Percentiles rank a stretch among this genome's conserved stretches.
Evolutionary conservation across 1,284 basidiomycete species (phyloP).

Genomic region (Sporisorium reilianum): DNA sequence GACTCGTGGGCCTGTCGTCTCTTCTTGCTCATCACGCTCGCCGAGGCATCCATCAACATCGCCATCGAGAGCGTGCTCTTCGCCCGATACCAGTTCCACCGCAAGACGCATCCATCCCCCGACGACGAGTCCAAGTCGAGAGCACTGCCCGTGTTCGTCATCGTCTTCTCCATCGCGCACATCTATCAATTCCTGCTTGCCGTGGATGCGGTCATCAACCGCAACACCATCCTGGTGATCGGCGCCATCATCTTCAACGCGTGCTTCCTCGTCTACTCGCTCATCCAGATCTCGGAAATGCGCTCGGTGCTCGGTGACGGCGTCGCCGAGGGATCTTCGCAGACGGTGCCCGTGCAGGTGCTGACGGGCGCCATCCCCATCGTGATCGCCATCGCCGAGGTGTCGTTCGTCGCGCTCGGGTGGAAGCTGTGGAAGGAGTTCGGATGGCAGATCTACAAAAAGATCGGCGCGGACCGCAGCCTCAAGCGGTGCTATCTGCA

Average conservation of each 20-base stretch:
- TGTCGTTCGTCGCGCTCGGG: constrained; percentile 50
- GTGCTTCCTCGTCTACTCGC: constrained; percentile 59
- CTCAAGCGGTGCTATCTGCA: constrained; percentile 55
- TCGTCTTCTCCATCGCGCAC: constrained; percentile 61
- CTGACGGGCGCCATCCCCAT: constrained; percentile 59
- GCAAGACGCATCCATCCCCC: constrained; percentile 30
- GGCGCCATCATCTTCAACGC: constrained; percentile 59
- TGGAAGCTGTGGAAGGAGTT: constrained; percentile 62
- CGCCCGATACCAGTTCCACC: constrained; percentile 45
- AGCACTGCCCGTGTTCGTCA: constrained; percentile 59
- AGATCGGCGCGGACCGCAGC: constrained; percentile 59
- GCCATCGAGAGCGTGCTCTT: constrained; percentile 60
- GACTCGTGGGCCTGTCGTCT: constrained; percentile 50
- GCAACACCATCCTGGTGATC: constrained; percentile 61
- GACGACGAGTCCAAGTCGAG: constrained; percentile 47
- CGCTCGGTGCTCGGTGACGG: constrained; percentile 58
- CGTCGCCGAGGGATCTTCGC: constrained; percentile 52
- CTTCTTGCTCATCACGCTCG: constrained; percentile 58
- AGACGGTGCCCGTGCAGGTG: constrained; percentile 61
- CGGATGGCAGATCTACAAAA: constrained; percentile 64
- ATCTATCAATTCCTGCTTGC: constrained; percentile 58
- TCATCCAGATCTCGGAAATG: constrained; percentile 63
- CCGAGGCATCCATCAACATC: constrained; percentile 56
- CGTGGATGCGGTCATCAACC: constrained; percentile 57
- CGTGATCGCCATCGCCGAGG: constrained; percentile 53